phyloP scores from a whole-genome alignment of 345 rosid genomes.

The Salix brachista region DNA sequence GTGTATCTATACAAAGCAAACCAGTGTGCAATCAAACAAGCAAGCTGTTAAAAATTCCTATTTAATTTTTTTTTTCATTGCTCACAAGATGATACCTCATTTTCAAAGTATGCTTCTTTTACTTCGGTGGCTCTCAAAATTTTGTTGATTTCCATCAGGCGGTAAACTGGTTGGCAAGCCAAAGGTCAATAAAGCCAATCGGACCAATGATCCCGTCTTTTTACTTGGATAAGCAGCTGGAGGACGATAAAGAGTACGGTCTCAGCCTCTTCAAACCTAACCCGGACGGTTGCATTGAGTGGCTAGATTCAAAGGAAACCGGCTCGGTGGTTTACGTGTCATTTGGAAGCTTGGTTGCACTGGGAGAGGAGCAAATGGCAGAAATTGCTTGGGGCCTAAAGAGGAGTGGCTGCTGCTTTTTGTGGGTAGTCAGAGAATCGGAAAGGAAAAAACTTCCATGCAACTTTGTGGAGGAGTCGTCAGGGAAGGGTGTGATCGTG shows the following conservation, averaged over 20 bases:
- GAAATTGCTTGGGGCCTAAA: slow-evolving; percentile 45
- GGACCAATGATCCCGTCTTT: slow-evolving; percentile 65
- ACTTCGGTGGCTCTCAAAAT: too few species aligned
- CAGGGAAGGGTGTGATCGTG: neutral
- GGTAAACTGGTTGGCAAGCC: slow-evolving; percentile 6
- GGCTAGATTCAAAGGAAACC: slow-evolving; percentile 45
- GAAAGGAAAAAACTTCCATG: slow-evolving; percentile 42
- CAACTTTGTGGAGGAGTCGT: slow-evolving; percentile 14
- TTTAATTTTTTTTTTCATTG: too few species aligned
- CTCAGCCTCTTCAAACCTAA: slow-evolving; percentile 20
- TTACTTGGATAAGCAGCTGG: slow-evolving; percentile 42
- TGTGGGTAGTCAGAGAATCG: slow-evolving; percentile 53
- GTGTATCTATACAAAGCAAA: too few species aligned
- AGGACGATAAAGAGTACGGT: slow-evolving; percentile 42
- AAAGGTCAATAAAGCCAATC: slow-evolving; percentile 15
- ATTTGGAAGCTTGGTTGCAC: slow-evolving; percentile 54
- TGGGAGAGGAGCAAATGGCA: slow-evolving; percentile 38
- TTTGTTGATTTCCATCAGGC: too few species aligned
- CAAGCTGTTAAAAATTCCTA: too few species aligned
- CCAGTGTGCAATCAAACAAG: too few species aligned
- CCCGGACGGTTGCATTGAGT: neutral
- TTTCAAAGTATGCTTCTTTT: too few species aligned
- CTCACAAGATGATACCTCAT: too few species aligned
- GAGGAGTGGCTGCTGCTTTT: slow-evolving; percentile 25
- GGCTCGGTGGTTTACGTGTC: slow-evolving; percentile 49